These are phyloP conservation scores for Suhomyces kilbournensis DNA, from an alignment of 805 yeast species.

Conservation along the genomic window DNA sequence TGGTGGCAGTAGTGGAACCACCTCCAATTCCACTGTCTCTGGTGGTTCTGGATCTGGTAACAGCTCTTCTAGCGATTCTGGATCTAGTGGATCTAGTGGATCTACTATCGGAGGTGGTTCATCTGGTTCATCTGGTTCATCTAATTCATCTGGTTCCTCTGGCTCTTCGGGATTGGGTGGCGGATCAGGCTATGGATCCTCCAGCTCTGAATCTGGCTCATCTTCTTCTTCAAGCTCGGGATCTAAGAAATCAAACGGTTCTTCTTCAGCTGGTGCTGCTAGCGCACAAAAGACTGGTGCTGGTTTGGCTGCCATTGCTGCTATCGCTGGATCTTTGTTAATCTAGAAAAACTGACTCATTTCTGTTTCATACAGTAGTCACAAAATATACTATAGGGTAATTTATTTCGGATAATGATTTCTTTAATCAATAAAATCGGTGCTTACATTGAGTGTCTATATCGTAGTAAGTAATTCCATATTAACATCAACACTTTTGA, in stretches of 20 bases:
- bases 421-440: not conserved
- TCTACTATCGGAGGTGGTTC: slow-evolving; percentile 4
- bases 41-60: slow-evolving; percentile 8
- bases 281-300: slow-evolving; percentile 5
- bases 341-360: slow-evolving; percentile 8
- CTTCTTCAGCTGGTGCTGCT: slow-evolving; percentile 4
- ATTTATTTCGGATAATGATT: slow-evolving; percentile 1
- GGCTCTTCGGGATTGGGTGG: slow-evolving; percentile 3
- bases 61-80: slow-evolving; percentile 6
- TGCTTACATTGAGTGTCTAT: not conserved
- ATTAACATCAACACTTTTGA: slow-evolving; percentile 1
- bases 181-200: slow-evolving; percentile 1
- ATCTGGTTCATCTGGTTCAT: slow-evolving; percentile 4
- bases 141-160: slow-evolving; percentile 6
- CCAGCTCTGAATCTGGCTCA: slow-evolving; percentile 4
- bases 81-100: slow-evolving; percentile 12
- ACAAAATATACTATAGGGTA: not conserved
- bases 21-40: not conserved
- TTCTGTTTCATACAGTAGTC: slow-evolving; percentile 3
- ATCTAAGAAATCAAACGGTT: not conserved
- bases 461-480: not conserved
- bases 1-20: not conserved
- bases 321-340: slow-evolving; percentile 18
- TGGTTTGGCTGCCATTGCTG: slow-evolving; percentile 17
- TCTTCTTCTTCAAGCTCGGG: slow-evolving; percentile 7